Evolutionary conservation across 192 early-diverging fungal species (phyloP).

Genomic region (Backusella luteola): DNA sequence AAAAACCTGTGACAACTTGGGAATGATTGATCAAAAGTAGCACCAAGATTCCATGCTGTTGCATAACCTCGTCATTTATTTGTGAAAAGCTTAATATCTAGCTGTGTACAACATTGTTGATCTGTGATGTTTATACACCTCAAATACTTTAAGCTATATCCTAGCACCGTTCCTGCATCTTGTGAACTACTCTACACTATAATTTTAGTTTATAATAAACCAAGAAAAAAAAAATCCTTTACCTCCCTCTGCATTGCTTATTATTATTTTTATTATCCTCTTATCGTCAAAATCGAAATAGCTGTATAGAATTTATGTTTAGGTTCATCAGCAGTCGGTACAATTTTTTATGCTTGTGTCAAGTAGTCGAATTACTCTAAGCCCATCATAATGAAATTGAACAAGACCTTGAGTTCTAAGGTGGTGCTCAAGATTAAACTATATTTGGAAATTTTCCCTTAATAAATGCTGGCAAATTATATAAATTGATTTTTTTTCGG

Average conservation of each 20-base stretch:
- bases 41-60: constrained; percentile 1
- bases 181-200: background rate
- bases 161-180: background rate
- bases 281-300: constrained; percentile 8
- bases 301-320: background rate
- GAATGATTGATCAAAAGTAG: constrained; percentile 4
- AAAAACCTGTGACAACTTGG: background rate
- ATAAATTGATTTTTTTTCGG: background rate
- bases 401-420: background rate
- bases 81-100: constrained; percentile 7
- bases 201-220: constrained; percentile 6
- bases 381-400: background rate
- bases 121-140: background rate
- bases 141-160: background rate
- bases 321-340: background rate
- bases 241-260: background rate
- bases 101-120: background rate
- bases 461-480: constrained; percentile 4
- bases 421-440: background rate
- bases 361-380: background rate
- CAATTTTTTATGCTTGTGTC: background rate
- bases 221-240: background rate
- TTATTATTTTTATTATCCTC: background rate
- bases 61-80: background rate
- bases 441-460: constrained; percentile 3